Percentiles rank a stretch among this genome's conserved stretches.
phyloP scores from a whole-genome alignment of 352 stramenopile species.

The Globisporangium acanthophoron region DNA sequence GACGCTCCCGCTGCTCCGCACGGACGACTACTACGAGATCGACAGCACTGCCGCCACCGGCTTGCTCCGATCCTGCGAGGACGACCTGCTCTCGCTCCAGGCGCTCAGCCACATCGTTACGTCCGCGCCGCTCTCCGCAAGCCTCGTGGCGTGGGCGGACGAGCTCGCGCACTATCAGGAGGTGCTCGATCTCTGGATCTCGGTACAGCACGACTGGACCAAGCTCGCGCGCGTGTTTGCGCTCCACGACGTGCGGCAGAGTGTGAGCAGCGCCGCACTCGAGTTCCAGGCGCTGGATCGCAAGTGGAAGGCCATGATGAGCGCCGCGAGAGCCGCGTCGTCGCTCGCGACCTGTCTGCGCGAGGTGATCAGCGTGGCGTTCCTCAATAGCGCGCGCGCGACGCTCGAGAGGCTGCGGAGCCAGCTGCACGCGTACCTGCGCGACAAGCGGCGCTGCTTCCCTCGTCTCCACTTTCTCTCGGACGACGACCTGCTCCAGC shows the following conservation, averaged over 20 bases:
- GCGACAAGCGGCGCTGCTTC: slow-evolving; percentile 55
- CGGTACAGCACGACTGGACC: slow-evolving; percentile 45
- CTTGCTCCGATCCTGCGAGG: slow-evolving; percentile 41
- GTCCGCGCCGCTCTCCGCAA: slow-evolving; percentile 24
- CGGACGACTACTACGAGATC: slow-evolving; percentile 40
- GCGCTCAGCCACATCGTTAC: slow-evolving; percentile 41
- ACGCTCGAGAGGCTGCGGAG: slow-evolving; percentile 54
- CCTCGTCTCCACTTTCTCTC: slow-evolving; percentile 62
- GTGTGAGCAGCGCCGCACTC: slow-evolving; percentile 40
- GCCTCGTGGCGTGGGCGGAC: slow-evolving; percentile 49
- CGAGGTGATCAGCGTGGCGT: slow-evolving; percentile 52
- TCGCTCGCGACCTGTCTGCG: slow-evolving; percentile 47
- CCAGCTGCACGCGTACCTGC: slow-evolving; percentile 45
- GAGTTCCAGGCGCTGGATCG: slow-evolving; percentile 60
- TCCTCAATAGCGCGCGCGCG: slow-evolving; percentile 32
- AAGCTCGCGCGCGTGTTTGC: slow-evolving; percentile 40
- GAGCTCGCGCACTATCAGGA: slow-evolving; percentile 58
- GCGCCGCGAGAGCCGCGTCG: slow-evolving; percentile 35
- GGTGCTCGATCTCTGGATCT: slow-evolving; percentile 49
- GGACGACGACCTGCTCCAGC: slow-evolving; percentile 49
- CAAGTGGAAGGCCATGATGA: slow-evolving; percentile 72
- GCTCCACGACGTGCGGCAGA: slow-evolving; percentile 51
- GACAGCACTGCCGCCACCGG: slow-evolving; percentile 22
- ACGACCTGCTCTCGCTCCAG: slow-evolving; percentile 57
- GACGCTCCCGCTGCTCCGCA: slow-evolving; percentile 33